Conservation (phyloP, 768 basidiomycete species). For the Amanita pallidorosea region DNA sequence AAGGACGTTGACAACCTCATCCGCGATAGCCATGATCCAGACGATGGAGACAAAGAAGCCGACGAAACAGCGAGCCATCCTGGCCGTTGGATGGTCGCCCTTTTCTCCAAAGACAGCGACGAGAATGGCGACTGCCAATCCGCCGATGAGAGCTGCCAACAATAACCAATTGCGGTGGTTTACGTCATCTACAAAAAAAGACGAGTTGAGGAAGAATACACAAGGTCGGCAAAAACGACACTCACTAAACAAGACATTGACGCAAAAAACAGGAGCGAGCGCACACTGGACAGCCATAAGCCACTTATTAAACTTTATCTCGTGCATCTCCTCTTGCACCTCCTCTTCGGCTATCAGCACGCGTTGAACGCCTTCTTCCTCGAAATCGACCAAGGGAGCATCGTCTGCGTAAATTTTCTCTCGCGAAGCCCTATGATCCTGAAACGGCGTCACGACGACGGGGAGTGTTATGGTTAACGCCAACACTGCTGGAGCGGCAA, state of each 20-base stretch:
- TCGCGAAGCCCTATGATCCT: constrained; percentile 16
- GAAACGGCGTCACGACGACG: constrained; percentile 66
- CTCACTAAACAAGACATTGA: constrained; percentile 69
- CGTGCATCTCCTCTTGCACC: constrained; percentile 58
- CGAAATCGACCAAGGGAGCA: constrained; percentile 53
- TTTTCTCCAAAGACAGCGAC: constrained; percentile 51
- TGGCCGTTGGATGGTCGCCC: constrained; percentile 44
- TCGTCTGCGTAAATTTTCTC: constrained; percentile 28
- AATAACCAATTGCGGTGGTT: constrained; percentile 38
- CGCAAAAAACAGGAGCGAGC: constrained; percentile 72
- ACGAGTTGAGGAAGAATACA: neutral
- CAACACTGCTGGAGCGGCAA: constrained; percentile 84
- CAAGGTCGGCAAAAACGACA: constrained; percentile 8
- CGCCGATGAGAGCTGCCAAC: constrained; percentile 42
- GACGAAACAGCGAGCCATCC: constrained; percentile 73
- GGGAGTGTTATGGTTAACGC: constrained; percentile 82
- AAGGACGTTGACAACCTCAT: constrained; percentile 71
- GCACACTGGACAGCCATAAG: constrained; percentile 78
- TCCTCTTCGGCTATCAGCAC: constrained; percentile 66
- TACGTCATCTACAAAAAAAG: constrained; percentile 28
- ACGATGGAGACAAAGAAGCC: constrained; percentile 87
- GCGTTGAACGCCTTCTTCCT: constrained; percentile 65
- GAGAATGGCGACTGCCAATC: constrained; percentile 39
- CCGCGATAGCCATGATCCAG: constrained; percentile 98
- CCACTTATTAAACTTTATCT: constrained; percentile 66